Evolutionary conservation across 495 filamentous ascomycete genomes (phyloP).

Genomic region (Trichocladium uniseriatum): DNA sequence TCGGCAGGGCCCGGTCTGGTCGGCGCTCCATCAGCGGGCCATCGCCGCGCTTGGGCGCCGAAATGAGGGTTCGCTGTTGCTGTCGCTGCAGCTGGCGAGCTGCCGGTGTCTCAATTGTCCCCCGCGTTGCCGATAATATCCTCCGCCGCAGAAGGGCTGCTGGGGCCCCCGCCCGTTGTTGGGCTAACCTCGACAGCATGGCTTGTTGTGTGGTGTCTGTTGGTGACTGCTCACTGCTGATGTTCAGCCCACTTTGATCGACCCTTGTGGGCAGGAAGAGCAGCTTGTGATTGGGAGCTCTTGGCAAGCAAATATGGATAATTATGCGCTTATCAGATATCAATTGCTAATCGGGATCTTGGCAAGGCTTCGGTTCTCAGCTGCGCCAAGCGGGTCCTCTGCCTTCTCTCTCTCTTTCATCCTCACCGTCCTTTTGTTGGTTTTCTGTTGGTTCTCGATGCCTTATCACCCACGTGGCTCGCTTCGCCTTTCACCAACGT

Average conservation of each 20-base stretch:
- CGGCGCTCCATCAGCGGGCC: slow-evolving; percentile 74
- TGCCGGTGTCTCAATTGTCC: neutral
- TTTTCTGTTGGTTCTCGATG: no score
- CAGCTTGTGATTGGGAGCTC: neutral
- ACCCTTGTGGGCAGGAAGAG: neutral
- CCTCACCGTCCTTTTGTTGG: no score
- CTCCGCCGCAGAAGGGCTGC: slow-evolving; percentile 9
- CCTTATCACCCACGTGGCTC: no score
- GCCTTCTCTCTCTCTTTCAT: neutral
- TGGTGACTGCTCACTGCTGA: neutral
- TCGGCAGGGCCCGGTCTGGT: slow-evolving; percentile 70
- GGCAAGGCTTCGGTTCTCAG: neutral
- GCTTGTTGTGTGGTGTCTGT: neutral
- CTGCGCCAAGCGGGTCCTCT: neutral
- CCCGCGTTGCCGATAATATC: neutral
- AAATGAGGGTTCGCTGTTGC: slow-evolving; percentile 26
- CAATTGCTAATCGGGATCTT: neutral
- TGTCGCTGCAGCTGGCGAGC: neutral
- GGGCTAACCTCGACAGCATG: slow-evolving; percentile 34
- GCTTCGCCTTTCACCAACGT: no score
- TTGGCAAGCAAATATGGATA: no score
- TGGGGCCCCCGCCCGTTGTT: slow-evolving; percentile 21
- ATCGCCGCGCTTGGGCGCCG: slow-evolving; percentile 42
- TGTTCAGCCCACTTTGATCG: slow-evolving; percentile 3
- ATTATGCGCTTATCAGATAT: no score